phyloP scores from a whole-genome alignment of 257 asterid species.

The Nicotiana attenuata region DNA sequence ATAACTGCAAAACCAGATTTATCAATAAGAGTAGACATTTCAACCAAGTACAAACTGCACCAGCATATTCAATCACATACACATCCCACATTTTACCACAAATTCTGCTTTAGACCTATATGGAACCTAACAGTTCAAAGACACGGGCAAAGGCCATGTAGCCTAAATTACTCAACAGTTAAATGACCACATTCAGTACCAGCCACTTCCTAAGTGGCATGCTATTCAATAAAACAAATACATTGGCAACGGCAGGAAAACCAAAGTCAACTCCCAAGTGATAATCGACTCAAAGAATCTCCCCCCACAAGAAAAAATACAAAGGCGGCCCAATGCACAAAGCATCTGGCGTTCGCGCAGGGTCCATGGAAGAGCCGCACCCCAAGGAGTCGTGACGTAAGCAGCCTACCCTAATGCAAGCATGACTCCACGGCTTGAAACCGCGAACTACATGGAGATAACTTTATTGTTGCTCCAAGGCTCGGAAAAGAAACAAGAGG shows the following conservation, averaged over 20 bases:
- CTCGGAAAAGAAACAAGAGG: neutral
- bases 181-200: neutral
- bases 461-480: no score
- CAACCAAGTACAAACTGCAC: neutral
- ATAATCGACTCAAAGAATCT: neutral
- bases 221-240: neutral
- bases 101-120: neutral
- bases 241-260: neutral
- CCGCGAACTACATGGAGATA: no score
- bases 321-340: no score
- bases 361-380: no score
- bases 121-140: neutral
- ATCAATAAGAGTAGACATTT: neutral
- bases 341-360: no score
- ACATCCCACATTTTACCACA: neutral
- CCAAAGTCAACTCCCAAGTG: neutral
- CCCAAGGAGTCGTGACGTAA: no score
- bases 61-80: neutral
- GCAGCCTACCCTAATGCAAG: no score
- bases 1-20: slow-evolving; percentile 26
- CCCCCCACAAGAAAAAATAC: neutral
- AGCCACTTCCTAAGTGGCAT: neutral
- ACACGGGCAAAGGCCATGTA: neutral
- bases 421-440: no score
- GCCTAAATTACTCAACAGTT: neutral